Evolutionary conservation across 2,329 filamentous ascomycete genomes (phyloP), one percentile per base, ranked within the genome.

Genomic region (Alternaria rosae): DNA sequence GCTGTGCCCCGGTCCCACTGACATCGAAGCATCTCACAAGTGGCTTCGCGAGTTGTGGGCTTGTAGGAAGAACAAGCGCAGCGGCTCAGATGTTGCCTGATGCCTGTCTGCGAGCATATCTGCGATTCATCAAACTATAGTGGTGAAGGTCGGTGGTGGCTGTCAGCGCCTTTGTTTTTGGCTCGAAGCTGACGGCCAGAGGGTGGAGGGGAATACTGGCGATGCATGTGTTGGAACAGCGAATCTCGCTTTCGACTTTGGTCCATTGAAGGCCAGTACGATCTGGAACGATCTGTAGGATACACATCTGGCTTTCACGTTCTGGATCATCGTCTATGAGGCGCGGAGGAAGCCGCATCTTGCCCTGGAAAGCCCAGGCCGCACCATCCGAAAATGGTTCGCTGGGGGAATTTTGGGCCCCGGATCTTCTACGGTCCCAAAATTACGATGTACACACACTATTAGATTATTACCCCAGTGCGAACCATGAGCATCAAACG

Each of bases 41-140:
- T 74, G 71, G 67, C 68, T 73, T 13, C 55, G 57, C 9, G 68
- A 67, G 7, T 25, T 68, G 35, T 69, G 70, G 68, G 63, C 68
- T 32, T 68, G 61, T 47, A 70, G 54, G 50, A 71, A 61, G 59
- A 57, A 42, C 54, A 71, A 68, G 60, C 68, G 67, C 47, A 67
- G 67, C 30, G 69, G 70, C 50, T 61, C 69, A 35, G 65, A 53
- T 45, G 28, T 41, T 15, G 28, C 28, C 23, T 52, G 47, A 57
- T 20, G 38, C 23, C 26, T 44, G 43, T 17, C n/a, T 20, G 20
- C 25, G 25, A 42, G 47, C 26, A 26, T 23, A 32, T 45, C 30
- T 17, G 21, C 17, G 45, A 57, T 57, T 52, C 28, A 52, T 32
- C 32, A 35, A 57, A 38, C 21, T 13, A 28, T 20, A 20, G 28